Percentiles rank a stretch among this genome's conserved stretches.
Evolutionary conservation across 2,329 filamentous ascomycete species (phyloP).

Genomic region (Exophiala lecanii-corni): DNA sequence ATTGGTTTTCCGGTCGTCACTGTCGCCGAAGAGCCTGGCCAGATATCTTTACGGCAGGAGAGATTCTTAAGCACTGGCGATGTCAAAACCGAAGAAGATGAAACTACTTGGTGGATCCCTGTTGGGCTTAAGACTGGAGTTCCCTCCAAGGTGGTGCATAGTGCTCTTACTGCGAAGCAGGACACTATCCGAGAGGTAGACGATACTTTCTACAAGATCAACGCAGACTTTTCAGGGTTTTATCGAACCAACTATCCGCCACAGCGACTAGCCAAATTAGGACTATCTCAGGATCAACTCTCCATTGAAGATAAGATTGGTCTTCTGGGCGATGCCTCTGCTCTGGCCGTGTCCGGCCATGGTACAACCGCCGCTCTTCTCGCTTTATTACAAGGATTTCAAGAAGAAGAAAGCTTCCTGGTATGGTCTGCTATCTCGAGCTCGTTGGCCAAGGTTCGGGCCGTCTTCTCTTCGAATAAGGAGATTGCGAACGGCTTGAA

Average conservation of each 20-base stretch:
- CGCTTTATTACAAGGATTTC: slow-evolving; percentile 79
- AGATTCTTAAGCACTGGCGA: slow-evolving; percentile 91
- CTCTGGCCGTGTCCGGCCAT: slow-evolving; percentile 82
- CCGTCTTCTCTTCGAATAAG: slow-evolving; percentile 76
- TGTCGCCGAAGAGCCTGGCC: slow-evolving; percentile 74
- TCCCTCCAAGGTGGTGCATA: slow-evolving; percentile 57
- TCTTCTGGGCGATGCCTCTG: slow-evolving; percentile 81
- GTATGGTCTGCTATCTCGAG: slow-evolving; percentile 85
- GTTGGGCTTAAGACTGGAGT: slow-evolving; percentile 75
- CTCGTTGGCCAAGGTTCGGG: slow-evolving; percentile 70
- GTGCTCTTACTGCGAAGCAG: slow-evolving; percentile 70
- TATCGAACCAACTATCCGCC: slow-evolving; percentile 92
- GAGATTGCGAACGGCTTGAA: slow-evolving; percentile 67
- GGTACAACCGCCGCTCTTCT: slow-evolving; percentile 76
- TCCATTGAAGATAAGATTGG: slow-evolving; percentile 88
- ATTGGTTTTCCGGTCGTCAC: slow-evolving; percentile 92
- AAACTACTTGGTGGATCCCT: slow-evolving; percentile 93
- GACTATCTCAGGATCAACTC: slow-evolving; percentile 68
- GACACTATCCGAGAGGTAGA: slow-evolving; percentile 63
- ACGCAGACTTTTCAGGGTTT: slow-evolving; percentile 81
- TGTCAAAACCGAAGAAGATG: slow-evolving; percentile 82
- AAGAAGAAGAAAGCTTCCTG: slow-evolving; percentile 74
- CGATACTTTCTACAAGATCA: slow-evolving; percentile 90
- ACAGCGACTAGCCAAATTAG: slow-evolving; percentile 74
- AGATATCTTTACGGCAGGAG: slow-evolving; percentile 77